Percentiles rank a stretch among this genome's conserved stretches.
Conservation (phyloP, 805 yeast species). For the Metschnikowia colocasiae region DNA sequence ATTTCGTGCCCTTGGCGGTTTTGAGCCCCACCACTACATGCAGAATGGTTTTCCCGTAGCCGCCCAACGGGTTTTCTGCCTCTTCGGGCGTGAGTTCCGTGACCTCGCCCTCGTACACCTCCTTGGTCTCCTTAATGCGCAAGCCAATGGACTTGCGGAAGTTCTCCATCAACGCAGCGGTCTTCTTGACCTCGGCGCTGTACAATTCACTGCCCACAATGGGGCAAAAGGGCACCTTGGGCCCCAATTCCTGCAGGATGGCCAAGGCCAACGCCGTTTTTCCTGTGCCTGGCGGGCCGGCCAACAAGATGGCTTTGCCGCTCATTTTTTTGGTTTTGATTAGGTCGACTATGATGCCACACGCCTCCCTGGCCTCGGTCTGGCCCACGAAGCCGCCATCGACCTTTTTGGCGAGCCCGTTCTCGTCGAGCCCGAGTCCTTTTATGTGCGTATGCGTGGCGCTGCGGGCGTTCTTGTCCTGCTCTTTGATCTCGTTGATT, state of each 20-base stretch:
- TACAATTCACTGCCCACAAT: slow-evolving; percentile 92
- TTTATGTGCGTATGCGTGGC: slow-evolving; percentile 97
- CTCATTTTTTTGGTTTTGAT: slow-evolving; percentile 90
- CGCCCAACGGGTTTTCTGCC: slow-evolving; percentile 94
- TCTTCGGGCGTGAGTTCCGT: slow-evolving; percentile 95
- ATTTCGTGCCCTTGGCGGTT: slow-evolving; percentile 89
- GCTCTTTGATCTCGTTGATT: slow-evolving; percentile 70
- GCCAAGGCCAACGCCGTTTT: slow-evolving; percentile 97
- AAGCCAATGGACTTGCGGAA: slow-evolving; percentile 95
- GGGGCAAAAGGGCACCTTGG: slow-evolving; percentile 96
- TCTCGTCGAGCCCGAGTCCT: slow-evolving; percentile 91
- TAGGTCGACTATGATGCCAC: slow-evolving; percentile 91
- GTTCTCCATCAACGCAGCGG: slow-evolving; percentile 94
- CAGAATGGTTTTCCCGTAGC: slow-evolving; percentile 93
- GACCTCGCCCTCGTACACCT: slow-evolving; percentile 97
- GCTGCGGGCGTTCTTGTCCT: slow-evolving; percentile 59
- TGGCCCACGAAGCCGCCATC: slow-evolving; percentile 92
- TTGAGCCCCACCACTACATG: slow-evolving; percentile 93
- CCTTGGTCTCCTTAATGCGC: slow-evolving; percentile 94
- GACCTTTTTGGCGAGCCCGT: slow-evolving; percentile 73
- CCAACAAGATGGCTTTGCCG: slow-evolving; percentile 91
- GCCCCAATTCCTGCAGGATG: slow-evolving; percentile 92
- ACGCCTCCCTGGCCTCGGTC: slow-evolving; percentile 76
- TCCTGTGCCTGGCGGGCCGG: slow-evolving; percentile 99
- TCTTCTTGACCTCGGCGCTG: slow-evolving; percentile 95